Conservation (phyloP, 441 rosid species). For the Populus trichocarpa region DNA sequence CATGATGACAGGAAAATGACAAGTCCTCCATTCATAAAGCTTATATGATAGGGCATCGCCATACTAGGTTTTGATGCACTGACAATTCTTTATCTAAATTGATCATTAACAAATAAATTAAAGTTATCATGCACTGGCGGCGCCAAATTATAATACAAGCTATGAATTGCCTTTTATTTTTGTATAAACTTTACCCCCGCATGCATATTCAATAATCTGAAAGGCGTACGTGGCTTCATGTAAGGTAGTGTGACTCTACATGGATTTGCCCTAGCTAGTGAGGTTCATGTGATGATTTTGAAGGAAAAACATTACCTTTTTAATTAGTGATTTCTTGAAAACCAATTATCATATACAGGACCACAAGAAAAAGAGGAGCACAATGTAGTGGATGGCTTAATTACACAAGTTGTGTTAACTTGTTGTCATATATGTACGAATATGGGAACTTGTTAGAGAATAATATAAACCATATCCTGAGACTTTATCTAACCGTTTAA, state of each 20-base stretch:
- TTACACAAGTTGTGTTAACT: no score
- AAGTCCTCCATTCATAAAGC: no score
- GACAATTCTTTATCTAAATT: no score
- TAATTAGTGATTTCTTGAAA: no score
- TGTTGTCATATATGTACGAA: no score
- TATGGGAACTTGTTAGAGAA: no score
- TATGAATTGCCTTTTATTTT: conserved; percentile 4
- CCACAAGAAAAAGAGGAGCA: no score
- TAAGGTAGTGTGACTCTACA: conserved; percentile 2
- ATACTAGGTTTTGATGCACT: background rate
- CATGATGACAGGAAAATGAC: no score
- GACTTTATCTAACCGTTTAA: no score
- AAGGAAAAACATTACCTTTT: background rate
- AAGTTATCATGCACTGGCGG: conserved; percentile 21
- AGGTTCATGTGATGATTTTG: conserved; percentile 7
- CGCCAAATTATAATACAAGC: background rate
- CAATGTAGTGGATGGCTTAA: no score
- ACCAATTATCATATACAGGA: no score
- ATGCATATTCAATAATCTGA: background rate
- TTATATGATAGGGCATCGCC: background rate
- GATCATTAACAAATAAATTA: background rate
- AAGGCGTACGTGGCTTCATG: conserved; percentile 22
- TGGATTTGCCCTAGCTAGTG: conserved; percentile 8
- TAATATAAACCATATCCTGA: no score
- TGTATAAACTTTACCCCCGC: background rate